Evolutionary conservation across 2,329 filamentous ascomycete genomes (phyloP).

Genomic region (Dichotomopilus funicola): DNA sequence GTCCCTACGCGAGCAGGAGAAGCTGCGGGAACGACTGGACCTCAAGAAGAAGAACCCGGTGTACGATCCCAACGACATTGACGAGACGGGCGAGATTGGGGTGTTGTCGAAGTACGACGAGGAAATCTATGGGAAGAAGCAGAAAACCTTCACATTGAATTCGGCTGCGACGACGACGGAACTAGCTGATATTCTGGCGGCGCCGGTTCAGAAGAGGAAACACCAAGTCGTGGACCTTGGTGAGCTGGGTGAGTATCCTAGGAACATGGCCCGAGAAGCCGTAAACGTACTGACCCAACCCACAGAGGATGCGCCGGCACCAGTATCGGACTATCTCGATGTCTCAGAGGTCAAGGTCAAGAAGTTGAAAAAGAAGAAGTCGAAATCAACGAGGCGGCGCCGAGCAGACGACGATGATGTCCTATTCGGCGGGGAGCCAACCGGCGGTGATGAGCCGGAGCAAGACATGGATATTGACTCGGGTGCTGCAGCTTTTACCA

Average conservation of each 20-base stretch:
- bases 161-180: slow-evolving; percentile 64
- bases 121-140: slow-evolving; percentile 85
- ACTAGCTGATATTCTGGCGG: slow-evolving; percentile 48
- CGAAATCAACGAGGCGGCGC: slow-evolving; percentile 66
- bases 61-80: slow-evolving; percentile 77
- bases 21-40: slow-evolving; percentile 67
- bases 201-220: slow-evolving; percentile 55
- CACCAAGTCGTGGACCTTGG: slow-evolving; percentile 72
- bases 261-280: background rate
- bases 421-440: slow-evolving; percentile 41
- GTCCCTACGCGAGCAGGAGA: slow-evolving; percentile 64
- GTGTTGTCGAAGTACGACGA: slow-evolving; percentile 93
- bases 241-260: slow-evolving; percentile 44
- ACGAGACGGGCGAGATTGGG: slow-evolving; percentile 55
- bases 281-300: slow-evolving; percentile 28
- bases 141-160: slow-evolving; percentile 81
- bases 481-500: slow-evolving; percentile 38
- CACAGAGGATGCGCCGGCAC: slow-evolving; percentile 48
- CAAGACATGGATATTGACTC: slow-evolving; percentile 71
- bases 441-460: slow-evolving; percentile 31
- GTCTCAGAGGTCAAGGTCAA: slow-evolving; percentile 83
- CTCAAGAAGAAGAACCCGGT: slow-evolving; percentile 84
- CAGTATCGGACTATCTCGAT: slow-evolving; percentile 82
- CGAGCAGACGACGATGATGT: slow-evolving; percentile 55
- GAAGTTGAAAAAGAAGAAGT: slow-evolving; percentile 89